Evolutionary conservation across 2,329 filamentous ascomycete genomes (phyloP), one percentile per base, ranked within the genome.

Genomic region (Claviceps quebecensis): DNA sequence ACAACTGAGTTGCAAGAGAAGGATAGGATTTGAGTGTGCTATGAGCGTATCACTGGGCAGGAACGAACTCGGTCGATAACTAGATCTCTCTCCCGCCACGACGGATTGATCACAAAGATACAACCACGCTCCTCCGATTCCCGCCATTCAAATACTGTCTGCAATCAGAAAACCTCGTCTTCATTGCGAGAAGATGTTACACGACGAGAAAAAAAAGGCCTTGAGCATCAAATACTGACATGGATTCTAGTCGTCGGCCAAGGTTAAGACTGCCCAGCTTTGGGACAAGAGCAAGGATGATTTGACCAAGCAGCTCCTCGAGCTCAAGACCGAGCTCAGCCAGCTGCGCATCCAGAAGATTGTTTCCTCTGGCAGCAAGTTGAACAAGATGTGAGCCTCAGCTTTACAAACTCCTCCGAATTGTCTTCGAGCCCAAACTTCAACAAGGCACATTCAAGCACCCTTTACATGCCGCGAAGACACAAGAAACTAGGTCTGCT

Each of bases 261-360:
- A 83, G 82, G 88, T 98, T 76, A 97, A 96, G 86, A 84, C 91
- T 73, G 82, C 81, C 77, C 81, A 87, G 77, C 88, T 98, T 75
- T 97, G 93, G 93, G 83, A 82, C 78, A 98, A 98, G 88, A 90
- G 81, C 85, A 97, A 97, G 85, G 88, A 95, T 70, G 94, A 98
- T 68, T 81, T 98, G 74, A 81, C 82, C 71, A 95, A 93, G 82
- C 89, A 95, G 75, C 84, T 96, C 69, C 83, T 83, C 66, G 89
- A 95, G 75, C 80, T 95, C 71, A 95, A 96, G 87, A 83, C 84
- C 60, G 94, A 98, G 80, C 84, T 98, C 64, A 87, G 88, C 69
- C 85, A 91, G 78, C 83, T 98, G 69, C 86, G 93, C 72, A 95
- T 95, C 71, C 91, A 96, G 80, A 97, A 98, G 86, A 90, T 98